These are phyloP conservation scores for Melanogaster broomeanus DNA, from an alignment of 768 basidiomycete genomes.

Conservation along the genomic window DNA sequence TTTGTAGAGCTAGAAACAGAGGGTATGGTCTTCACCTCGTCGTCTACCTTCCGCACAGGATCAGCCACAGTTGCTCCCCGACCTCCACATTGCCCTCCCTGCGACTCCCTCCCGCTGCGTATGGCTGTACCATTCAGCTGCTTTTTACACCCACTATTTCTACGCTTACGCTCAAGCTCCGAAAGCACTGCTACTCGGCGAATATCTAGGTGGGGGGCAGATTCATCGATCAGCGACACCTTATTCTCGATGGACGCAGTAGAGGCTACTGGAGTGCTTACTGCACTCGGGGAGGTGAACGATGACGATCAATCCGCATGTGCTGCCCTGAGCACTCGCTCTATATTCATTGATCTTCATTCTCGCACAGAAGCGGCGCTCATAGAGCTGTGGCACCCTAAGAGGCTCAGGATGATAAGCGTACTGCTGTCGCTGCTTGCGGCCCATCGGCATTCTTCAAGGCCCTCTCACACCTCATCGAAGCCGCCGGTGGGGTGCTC, in stretches of 20 bases:
- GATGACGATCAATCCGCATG: slow-evolving; percentile 43
- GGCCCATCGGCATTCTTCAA: slow-evolving; percentile 14
- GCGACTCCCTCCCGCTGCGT: slow-evolving; percentile 44
- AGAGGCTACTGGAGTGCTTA: slow-evolving; percentile 46
- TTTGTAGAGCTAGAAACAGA: slow-evolving; percentile 59
- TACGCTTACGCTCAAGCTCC: slow-evolving; percentile 48
- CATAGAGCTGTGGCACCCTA: slow-evolving; percentile 67
- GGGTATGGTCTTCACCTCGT: slow-evolving; percentile 46
- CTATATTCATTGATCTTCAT: slow-evolving; percentile 47
- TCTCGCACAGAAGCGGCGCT: slow-evolving; percentile 58
- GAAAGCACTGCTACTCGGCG: slow-evolving; percentile 23
- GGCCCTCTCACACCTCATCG: slow-evolving; percentile 27
- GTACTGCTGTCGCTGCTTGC: slow-evolving; percentile 46
- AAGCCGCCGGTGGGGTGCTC: slow-evolving; percentile 57
- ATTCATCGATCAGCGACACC: slow-evolving; percentile 46
- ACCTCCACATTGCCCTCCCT: slow-evolving; percentile 16
- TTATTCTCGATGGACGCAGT: slow-evolving; percentile 60
- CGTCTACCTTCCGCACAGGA: slow-evolving; percentile 43
- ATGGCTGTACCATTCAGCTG: slow-evolving; percentile 45
- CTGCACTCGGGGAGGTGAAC: slow-evolving; percentile 50
- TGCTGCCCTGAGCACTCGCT: slow-evolving; percentile 43
- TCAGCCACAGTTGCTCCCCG: slow-evolving; percentile 12
- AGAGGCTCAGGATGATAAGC: slow-evolving; percentile 54
- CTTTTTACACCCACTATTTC: slow-evolving; percentile 51
- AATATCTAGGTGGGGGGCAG: slow-evolving; percentile 34